Base-by-base conservation (phyloP, 208 protist species). In the Novymonas esmeraldas region DNA sequence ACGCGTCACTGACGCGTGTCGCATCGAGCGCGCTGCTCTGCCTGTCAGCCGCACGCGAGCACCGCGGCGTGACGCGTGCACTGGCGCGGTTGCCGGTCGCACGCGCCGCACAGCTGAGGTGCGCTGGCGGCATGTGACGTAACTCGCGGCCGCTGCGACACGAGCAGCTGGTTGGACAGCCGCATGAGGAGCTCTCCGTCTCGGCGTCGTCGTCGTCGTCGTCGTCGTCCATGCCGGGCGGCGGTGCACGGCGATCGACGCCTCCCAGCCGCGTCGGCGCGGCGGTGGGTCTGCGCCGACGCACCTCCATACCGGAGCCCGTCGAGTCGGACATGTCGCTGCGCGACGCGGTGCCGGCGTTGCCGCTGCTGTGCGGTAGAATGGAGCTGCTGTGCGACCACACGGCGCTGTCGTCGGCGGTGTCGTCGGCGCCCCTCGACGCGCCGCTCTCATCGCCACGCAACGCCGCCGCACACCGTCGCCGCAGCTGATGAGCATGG, bases 71-170 rank as follows among this genome's bases (percentile, higher is more conserved):
- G 39, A 45, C 39, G 39, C 39, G 16, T n/a, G n/a, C n/a, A n/a
- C n/a, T n/a, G n/a, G n/a, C n/a, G n/a, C n/a, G n/a, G n/a, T n/a
- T n/a, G n/a, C n/a, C n/a, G n/a, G n/a, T n/a, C n/a, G n/a, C n/a
- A n/a, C n/a, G n/a, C n/a, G n/a, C n/a, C n/a, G n/a, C n/a, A n/a
- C n/a, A n/a, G n/a, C n/a, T n/a, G n/a, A n/a, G n/a, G n/a, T n/a
- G n/a, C n/a, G n/a, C n/a, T n/a, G n/a, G n/a, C n/a, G n/a, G n/a
- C n/a, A n/a, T n/a, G n/a, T n/a, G n/a, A n/a, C n/a, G n/a, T n/a
- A n/a, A n/a, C n/a, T n/a, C n/a, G n/a, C n/a, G n/a, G 6, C 65
- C 54, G 28, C 60, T 48, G 22, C 76, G 63, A 18, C 76, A 70
- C 10, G 58, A 20, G 56, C 78, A 75, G 51, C 55, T 56, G 9